A percentile compares a stretch with the other conserved stretches of the same genome.
Evolutionary conservation across 1,139 yeast species (phyloP).

Genomic region (Saccharomyces hybrid): DNA sequence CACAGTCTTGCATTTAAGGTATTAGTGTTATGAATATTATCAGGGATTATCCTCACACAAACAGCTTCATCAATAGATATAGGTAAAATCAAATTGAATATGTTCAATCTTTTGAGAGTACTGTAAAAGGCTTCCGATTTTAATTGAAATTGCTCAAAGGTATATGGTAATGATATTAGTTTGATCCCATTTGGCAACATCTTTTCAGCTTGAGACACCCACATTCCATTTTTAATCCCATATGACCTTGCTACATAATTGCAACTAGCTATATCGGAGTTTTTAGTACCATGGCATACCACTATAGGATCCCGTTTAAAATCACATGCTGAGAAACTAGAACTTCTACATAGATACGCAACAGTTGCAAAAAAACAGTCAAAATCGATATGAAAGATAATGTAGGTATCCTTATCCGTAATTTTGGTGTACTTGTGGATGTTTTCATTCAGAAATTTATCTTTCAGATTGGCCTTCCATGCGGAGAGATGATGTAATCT

Average conservation of each 20-base stretch:
- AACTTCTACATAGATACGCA: constrained; percentile 51
- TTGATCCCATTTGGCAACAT: constrained; percentile 47
- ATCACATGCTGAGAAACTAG: constrained; percentile 32
- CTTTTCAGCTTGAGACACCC: constrained; percentile 59
- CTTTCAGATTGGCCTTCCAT: constrained; percentile 74
- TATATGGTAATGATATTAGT: constrained; percentile 55
- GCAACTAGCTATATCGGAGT: constrained; percentile 78
- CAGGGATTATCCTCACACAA: constrained; percentile 48
- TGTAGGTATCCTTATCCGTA: constrained; percentile 13
- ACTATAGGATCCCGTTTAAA: constrained; percentile 60
- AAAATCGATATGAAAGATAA: constrained; percentile 76
- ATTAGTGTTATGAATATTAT: neutral
- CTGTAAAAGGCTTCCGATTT: constrained; percentile 50
- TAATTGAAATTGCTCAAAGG: constrained; percentile 63
- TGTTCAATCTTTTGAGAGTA: constrained; percentile 26
- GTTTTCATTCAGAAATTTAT: constrained; percentile 37
- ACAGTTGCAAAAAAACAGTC: constrained; percentile 93
- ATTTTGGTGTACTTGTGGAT: constrained; percentile 3
- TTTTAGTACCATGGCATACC: constrained; percentile 69
- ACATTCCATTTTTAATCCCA: constrained; percentile 85
- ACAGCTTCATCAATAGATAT: constrained; percentile 89
- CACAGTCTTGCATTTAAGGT: constrained; percentile 17
- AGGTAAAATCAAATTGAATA: constrained; percentile 56
- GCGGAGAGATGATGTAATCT: constrained; percentile 80
- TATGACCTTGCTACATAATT: constrained; percentile 70